These are phyloP conservation scores for Umbelopsis sp. DNA, from an alignment of 192 early-diverging fungal species.

Conservation along the genomic window DNA sequence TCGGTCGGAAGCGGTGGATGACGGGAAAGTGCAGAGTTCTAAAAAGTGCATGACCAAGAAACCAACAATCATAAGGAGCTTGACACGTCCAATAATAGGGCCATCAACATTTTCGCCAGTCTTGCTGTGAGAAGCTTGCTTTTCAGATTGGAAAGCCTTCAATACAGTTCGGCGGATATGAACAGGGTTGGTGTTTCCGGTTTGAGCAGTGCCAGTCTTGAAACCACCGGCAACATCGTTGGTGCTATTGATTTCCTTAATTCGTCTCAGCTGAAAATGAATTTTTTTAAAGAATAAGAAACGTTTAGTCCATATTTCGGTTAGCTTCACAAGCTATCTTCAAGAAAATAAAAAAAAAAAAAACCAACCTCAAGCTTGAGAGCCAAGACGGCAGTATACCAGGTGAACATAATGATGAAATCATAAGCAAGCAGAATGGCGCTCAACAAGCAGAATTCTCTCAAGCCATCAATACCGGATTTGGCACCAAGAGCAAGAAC, in stretches of 20 bases:
- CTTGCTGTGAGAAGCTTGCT: conserved; percentile 36
- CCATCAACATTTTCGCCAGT: conserved; percentile 44
- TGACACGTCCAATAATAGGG: conserved; percentile 59
- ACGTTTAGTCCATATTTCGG: conserved; percentile 12
- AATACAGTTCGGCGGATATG: conserved; percentile 60
- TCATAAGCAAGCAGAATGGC: conserved; percentile 84
- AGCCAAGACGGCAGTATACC: conserved; percentile 84
- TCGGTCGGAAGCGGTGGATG: conserved; percentile 18
- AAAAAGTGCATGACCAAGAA: conserved; percentile 68
- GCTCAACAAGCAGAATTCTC: conserved; percentile 82
- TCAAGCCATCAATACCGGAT: conserved; percentile 73
- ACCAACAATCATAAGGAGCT: conserved; percentile 63
- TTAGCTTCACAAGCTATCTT: neutral
- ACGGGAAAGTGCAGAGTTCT: conserved; percentile 60
- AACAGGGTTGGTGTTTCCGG: conserved; percentile 48
- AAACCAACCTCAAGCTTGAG: conserved; percentile 81
- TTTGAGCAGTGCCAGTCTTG: conserved; percentile 8
- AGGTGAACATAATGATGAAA: conserved; percentile 79
- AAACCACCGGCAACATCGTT: neutral
- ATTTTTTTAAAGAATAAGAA: conserved; percentile 32
- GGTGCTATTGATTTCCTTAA: conserved; percentile 43
- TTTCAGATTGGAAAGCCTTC: conserved; percentile 58
- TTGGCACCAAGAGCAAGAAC: conserved; percentile 78
- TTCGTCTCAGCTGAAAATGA: conserved; percentile 44
- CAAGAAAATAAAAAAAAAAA: neutral